These are phyloP conservation scores for Coemansia umbellata DNA, from an alignment of 192 early-diverging fungal species.

Conservation along the genomic window DNA sequence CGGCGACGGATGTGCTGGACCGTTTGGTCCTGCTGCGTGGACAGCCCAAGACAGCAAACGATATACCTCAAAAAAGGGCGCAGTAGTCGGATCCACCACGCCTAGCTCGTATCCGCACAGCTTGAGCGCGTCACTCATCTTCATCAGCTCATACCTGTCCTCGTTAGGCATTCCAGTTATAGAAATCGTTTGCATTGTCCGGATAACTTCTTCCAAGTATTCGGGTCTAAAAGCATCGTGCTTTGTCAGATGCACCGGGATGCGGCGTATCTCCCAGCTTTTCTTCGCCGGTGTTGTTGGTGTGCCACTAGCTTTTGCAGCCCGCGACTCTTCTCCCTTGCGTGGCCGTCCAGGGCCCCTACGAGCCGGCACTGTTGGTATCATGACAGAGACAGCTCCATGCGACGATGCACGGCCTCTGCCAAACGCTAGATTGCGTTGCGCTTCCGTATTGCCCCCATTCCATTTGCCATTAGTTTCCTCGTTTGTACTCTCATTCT, in stretches of 20 bases:
- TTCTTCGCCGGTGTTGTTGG: slow-evolving; percentile 4
- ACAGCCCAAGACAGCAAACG: slow-evolving; percentile 36
- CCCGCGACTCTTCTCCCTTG: slow-evolving; percentile 7
- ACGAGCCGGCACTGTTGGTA: neutral
- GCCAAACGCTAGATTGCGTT: neutral
- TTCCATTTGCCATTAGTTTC: neutral
- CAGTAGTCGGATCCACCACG: slow-evolving; percentile 4
- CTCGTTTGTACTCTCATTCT: neutral
- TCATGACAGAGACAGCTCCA: neutral
- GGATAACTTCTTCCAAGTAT: slow-evolving; percentile 8
- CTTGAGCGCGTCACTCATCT: slow-evolving; percentile 46
- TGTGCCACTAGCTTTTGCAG: neutral
- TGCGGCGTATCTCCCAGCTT: slow-evolving; percentile 19
- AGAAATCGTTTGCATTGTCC: slow-evolving; percentile 16
- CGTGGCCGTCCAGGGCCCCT: slow-evolving; percentile 28
- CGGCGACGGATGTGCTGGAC: slow-evolving; percentile 17
- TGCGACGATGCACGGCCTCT: neutral
- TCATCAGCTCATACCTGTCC: slow-evolving; percentile 42
- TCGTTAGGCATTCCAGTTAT: slow-evolving; percentile 12
- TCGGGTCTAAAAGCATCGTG: slow-evolving; percentile 31
- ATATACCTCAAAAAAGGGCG: slow-evolving; percentile 25
- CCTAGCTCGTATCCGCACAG: slow-evolving; percentile 44
- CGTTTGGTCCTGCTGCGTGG: slow-evolving; percentile 15
- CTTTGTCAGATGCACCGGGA: slow-evolving; percentile 38
- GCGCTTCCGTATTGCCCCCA: neutral